Conservation (phyloP, 192 early-diverging fungal species). For the Paraglomus brasilianum region DNA sequence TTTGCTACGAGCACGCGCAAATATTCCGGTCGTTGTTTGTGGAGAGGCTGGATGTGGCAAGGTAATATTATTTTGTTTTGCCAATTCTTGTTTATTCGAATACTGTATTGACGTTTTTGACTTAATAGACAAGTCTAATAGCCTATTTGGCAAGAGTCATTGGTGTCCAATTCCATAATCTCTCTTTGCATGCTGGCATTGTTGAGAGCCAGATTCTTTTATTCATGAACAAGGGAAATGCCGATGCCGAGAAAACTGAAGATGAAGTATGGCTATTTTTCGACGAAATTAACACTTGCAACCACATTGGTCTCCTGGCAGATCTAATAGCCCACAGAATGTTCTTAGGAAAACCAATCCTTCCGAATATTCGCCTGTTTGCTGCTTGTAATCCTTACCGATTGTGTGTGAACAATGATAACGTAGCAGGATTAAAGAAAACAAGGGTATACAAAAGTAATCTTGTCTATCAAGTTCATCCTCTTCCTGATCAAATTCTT, state of each 20-base stretch:
- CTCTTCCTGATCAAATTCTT: slow-evolving; percentile 17
- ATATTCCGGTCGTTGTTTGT: slow-evolving; percentile 30
- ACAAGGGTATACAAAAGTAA: slow-evolving; percentile 20
- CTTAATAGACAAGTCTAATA: slow-evolving; percentile 28
- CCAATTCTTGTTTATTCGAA: not conserved
- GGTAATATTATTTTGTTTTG: slow-evolving; percentile 14
- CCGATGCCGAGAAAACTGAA: slow-evolving; percentile 11
- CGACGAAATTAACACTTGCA: slow-evolving; percentile 32
- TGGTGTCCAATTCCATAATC: slow-evolving; percentile 10
- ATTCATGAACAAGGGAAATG: slow-evolving; percentile 10
- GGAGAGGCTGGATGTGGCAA: slow-evolving; percentile 32
- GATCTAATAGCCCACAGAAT: slow-evolving; percentile 16
- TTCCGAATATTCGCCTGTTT: slow-evolving; percentile 26
- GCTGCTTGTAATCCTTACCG: slow-evolving; percentile 33
- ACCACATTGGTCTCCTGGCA: slow-evolving; percentile 19
- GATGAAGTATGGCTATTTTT: slow-evolving; percentile 28
- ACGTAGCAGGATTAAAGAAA: slow-evolving; percentile 9
- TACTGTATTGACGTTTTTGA: not conserved
- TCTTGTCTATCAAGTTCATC: slow-evolving; percentile 30
- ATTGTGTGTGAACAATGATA: slow-evolving; percentile 6
- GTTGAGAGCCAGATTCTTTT: slow-evolving; percentile 3
- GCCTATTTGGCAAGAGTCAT: slow-evolving; percentile 23
- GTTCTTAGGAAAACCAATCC: slow-evolving; percentile 12
- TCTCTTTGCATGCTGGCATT: slow-evolving; percentile 27
- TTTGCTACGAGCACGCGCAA: slow-evolving; percentile 25